Conservation (phyloP, 768 basidiomycete genomes). For the Epithele typhae region DNA sequence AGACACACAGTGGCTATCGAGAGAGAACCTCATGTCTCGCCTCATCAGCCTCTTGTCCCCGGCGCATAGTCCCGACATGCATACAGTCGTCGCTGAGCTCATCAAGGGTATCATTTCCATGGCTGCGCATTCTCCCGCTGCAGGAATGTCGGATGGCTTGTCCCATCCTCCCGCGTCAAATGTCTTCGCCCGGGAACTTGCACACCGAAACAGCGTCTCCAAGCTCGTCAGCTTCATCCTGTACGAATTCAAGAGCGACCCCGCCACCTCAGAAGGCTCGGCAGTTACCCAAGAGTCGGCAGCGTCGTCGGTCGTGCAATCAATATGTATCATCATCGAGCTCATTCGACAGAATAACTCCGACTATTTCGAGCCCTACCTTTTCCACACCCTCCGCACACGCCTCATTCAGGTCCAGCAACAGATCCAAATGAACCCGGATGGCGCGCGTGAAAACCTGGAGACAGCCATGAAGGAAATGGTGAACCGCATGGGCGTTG, state of each 20-base stretch:
- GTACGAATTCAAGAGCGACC: constrained; percentile 41
- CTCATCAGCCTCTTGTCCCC: constrained; percentile 84
- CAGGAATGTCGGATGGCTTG: constrained; percentile 64
- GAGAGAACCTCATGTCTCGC: constrained; percentile 75
- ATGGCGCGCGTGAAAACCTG: constrained; percentile 60
- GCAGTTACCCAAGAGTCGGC: constrained; percentile 36
- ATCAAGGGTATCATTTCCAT: constrained; percentile 94
- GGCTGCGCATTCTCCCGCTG: constrained; percentile 82
- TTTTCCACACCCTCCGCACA: constrained; percentile 91
- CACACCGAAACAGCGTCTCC: constrained; percentile 62
- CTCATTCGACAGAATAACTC: constrained; percentile 97
- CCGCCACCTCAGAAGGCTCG: constrained; percentile 14
- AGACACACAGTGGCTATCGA: constrained; percentile 75
- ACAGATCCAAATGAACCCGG: constrained; percentile 44
- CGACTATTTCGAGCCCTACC: constrained; percentile 96
- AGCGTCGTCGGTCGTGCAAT: constrained; percentile 79
- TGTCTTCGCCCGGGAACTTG: constrained; percentile 85
- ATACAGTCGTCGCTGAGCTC: constrained; percentile 83
- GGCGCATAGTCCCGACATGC: constrained; percentile 64
- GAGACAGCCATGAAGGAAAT: constrained; percentile 75
- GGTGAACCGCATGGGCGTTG: constrained; percentile 83
- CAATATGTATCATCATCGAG: constrained; percentile 87
- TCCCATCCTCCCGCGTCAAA: constrained; percentile 77
- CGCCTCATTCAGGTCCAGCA: constrained; percentile 86
- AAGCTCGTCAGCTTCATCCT: constrained; percentile 77